phyloP scores from a whole-genome alignment of 139 green algal genomes.

The Trebouxia sp. region DNA sequence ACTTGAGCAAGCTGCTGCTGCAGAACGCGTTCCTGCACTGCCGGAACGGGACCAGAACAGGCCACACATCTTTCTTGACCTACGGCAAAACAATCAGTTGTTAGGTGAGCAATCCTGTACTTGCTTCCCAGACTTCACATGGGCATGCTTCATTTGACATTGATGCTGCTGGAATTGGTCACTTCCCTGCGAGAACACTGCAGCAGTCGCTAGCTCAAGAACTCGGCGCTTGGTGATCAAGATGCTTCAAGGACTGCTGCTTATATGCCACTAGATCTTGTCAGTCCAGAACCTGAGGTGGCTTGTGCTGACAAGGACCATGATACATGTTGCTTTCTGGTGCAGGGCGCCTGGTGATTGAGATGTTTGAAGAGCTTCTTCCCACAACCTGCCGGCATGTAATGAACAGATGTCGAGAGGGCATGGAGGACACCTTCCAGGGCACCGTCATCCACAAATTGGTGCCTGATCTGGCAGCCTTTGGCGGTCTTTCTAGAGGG shows the following conservation, averaged over 20 bases:
- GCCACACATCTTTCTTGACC: slow-evolving; percentile 66
- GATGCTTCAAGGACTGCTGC: not conserved
- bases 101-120: slow-evolving; percentile 31
- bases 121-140: not conserved
- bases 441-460: slow-evolving; percentile 59
- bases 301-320: not conserved
- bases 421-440: slow-evolving; percentile 50
- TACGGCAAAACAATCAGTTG: slow-evolving; percentile 41
- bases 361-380: slow-evolving; percentile 71
- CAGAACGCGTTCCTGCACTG: slow-evolving; percentile 42
- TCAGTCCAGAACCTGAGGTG: not conserved
- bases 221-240: not conserved
- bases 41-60: slow-evolving; percentile 52
- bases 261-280: not conserved
- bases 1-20: slow-evolving; percentile 30
- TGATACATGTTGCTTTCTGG: not conserved
- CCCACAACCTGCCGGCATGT: slow-evolving; percentile 60
- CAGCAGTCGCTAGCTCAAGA: too few relatives aligned
- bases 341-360: slow-evolving; percentile 69
- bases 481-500: slow-evolving; percentile 50
- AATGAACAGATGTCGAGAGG: slow-evolving; percentile 60
- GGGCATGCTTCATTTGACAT: not conserved
- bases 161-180: not conserved
- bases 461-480: slow-evolving; percentile 56
- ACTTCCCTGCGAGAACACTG: not conserved